Evolutionary conservation across 257 asterid genomes (phyloP), one percentile per base, ranked within the genome.

Genomic region (Penstemon davidsonii): DNA sequence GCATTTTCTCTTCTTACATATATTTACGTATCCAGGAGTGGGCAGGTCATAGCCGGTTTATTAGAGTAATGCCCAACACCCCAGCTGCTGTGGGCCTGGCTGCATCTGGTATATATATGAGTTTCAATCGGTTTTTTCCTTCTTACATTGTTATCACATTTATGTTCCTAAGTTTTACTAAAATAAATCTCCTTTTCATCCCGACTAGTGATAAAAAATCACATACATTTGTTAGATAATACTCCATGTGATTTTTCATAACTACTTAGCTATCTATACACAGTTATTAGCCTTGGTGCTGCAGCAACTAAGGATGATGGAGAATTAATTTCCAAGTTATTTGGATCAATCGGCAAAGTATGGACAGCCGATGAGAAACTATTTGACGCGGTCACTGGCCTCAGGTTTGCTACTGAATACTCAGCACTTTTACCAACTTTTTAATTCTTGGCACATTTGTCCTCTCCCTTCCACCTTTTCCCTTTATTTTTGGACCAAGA

Each of bases 51-150:
- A 69, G 75, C 11, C 87, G 96, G 47, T 90, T 90, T 80, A 83
- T 88, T 43, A 77, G 97, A 79, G 97, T 90, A 61, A 88, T 90
- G 94, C 98, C 98, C 44, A 90, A 93, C 79, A 90, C 98, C 72
- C 96, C 96, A 7, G 92, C 97, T 66, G 82, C 99, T 49, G 89
- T 93, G 65, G 99, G 97, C 38, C 79, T 76, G 55, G 99, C 96
- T 5, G 97, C 97, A 7, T 88, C 96, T 54, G 99, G 97, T 93
- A 82, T 66, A 37, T 93, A 82, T 66, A 37, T 45, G 38, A 7
- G 54, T 64, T 52, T 45, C 19, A 6, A 2, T 51, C 45, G 47
- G 18, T 37, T 6, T 69, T 57, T 44, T 18, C 25, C 60, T 55
- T 38, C 40, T 60, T 38, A 25, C 52, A 18, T 49, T 64, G 12